phyloP scores from a whole-genome alignment of 192 early-diverging fungal species.

The Coemansia sp. region DNA sequence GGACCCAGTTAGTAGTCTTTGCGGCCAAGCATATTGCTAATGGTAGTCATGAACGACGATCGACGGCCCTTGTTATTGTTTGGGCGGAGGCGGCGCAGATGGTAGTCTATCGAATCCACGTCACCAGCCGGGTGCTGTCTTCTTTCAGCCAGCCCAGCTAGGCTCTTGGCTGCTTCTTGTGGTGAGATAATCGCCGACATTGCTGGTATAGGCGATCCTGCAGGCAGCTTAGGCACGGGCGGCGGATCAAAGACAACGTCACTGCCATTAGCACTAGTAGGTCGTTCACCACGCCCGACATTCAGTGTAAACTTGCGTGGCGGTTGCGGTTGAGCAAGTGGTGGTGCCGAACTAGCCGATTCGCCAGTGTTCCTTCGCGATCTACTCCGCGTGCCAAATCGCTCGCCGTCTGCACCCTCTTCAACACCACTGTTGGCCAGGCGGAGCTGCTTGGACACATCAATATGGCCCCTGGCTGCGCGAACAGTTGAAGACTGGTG shows the following conservation, averaged over 20 bases:
- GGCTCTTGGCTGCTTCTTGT: neutral
- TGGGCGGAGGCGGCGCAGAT: conserved; percentile 26
- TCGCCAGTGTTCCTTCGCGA: conserved; percentile 14
- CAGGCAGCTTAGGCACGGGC: conserved; percentile 38
- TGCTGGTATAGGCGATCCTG: conserved; percentile 10
- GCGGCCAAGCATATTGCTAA: conserved; percentile 48
- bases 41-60: conserved; percentile 50
- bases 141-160: conserved; percentile 2
- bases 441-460: conserved; percentile 22
- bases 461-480: conserved; percentile 19
- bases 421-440: conserved; percentile 9
- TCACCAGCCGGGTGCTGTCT: conserved; percentile 12
- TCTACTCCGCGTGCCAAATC: conserved; percentile 11
- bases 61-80: conserved; percentile 33
- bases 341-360: conserved; percentile 8
- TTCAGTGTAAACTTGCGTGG: conserved; percentile 11
- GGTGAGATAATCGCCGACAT: conserved; percentile 7
- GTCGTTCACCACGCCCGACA: conserved; percentile 8
- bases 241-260: conserved; percentile 14
- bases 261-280: conserved; percentile 3
- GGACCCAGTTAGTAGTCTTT: conserved; percentile 18
- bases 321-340: conserved; percentile 1
- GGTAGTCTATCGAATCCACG: conserved; percentile 43
- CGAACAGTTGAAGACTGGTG: conserved; percentile 19
- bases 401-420: neutral